Evolutionary conservation across 2,329 filamentous ascomycete genomes (phyloP).

Genomic region (Setomelanomma holmii): DNA sequence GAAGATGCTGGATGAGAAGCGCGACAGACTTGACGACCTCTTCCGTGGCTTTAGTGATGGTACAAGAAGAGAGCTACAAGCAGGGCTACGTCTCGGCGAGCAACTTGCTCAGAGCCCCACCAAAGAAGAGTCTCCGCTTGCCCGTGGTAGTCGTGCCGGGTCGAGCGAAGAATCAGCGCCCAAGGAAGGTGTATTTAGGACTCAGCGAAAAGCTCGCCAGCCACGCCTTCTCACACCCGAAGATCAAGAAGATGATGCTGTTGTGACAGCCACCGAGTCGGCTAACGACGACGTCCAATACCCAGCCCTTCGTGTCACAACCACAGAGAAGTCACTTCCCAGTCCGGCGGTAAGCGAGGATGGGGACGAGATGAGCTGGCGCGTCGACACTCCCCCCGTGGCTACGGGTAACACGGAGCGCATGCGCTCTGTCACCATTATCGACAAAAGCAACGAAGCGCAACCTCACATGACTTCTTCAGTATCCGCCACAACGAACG

Average conservation of each 20-base stretch:
- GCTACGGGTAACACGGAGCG: conserved; percentile 2
- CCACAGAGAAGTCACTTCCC: conserved; percentile 29
- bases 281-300: conserved; percentile 34
- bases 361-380: conserved; percentile 45
- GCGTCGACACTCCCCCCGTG: conserved; percentile 28
- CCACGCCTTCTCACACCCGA: conserved; percentile 47
- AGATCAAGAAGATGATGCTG: conserved; percentile 34
- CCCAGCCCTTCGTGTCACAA: conserved; percentile 23
- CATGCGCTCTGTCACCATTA: conserved; percentile 10
- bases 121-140: conserved; percentile 20
- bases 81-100: conserved; percentile 48
- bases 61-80: conserved; percentile 47
- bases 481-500: neutral
- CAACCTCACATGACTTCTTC: conserved; percentile 9
- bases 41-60: conserved; percentile 51
- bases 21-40: conserved; percentile 41
- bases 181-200: conserved; percentile 32
- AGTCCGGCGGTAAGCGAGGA: conserved; percentile 42
- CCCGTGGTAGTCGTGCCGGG: conserved; percentile 27
- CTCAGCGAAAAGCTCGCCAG: conserved; percentile 28
- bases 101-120: conserved; percentile 40
- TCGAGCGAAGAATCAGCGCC: conserved; percentile 8
- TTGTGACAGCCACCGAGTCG: conserved; percentile 16
- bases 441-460: conserved; percentile 8
- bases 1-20: conserved; percentile 27